Conservation (phyloP, 805 yeast genomes). For the Cyberlindnera sargentensis region DNA sequence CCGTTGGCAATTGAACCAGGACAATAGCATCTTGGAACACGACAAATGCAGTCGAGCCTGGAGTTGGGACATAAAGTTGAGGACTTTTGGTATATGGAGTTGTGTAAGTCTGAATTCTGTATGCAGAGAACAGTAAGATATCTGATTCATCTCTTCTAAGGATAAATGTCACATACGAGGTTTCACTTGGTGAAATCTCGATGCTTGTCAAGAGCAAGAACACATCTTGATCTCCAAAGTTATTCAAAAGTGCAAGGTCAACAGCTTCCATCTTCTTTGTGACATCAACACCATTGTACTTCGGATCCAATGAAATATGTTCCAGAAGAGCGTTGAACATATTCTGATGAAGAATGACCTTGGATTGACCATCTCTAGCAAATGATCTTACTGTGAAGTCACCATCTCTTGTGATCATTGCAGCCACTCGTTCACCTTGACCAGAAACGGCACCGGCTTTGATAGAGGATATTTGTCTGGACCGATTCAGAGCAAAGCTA, state of each 20-base stretch:
- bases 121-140: constrained; percentile 53
- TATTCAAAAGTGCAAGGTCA: constrained; percentile 49
- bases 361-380: constrained; percentile 37
- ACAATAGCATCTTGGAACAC: constrained; percentile 55
- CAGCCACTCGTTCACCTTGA: constrained; percentile 40
- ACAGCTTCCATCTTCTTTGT: constrained; percentile 42
- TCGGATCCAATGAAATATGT: constrained; percentile 29
- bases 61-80: constrained; percentile 47
- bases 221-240: constrained; percentile 29
- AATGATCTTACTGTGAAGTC: constrained; percentile 42
- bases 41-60: constrained; percentile 54
- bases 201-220: constrained; percentile 42
- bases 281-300: constrained; percentile 39
- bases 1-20: constrained; percentile 50
- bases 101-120: constrained; percentile 49
- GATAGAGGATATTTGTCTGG: constrained; percentile 48
- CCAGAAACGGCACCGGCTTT: constrained; percentile 45
- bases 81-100: constrained; percentile 33
- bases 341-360: constrained; percentile 30
- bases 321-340: constrained; percentile 30
- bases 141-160: constrained; percentile 44
- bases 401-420: constrained; percentile 37
- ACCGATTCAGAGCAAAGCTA: constrained; percentile 20
- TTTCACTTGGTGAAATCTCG: constrained; percentile 21
- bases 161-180: constrained; percentile 45